phyloP scores from a whole-genome alignment of 169 alveolate genomes.

The Miamiensis avidus region DNA sequence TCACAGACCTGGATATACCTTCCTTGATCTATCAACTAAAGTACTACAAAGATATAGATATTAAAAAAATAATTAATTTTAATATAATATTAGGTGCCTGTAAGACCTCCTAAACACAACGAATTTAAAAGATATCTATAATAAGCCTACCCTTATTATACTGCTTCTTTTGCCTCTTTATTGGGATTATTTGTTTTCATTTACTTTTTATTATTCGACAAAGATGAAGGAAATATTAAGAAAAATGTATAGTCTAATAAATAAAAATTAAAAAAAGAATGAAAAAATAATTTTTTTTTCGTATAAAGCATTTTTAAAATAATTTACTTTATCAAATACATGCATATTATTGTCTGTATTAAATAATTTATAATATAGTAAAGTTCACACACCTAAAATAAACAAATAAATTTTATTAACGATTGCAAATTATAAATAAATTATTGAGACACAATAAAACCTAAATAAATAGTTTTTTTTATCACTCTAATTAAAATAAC shows the following conservation, averaged over 20 bases:
- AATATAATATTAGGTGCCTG: slow-evolving; percentile 23
- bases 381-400: too few species aligned
- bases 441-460: too few species aligned
- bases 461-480: too few species aligned
- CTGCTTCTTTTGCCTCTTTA: slow-evolving; percentile 30
- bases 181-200: slow-evolving; percentile 39
- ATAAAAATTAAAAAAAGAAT: too few species aligned
- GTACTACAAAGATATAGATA: background rate
- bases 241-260: background rate
- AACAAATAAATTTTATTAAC: too few species aligned
- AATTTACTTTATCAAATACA: too few species aligned
- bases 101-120: slow-evolving; percentile 52
- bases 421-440: too few species aligned
- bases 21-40: slow-evolving; percentile 31
- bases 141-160: slow-evolving; percentile 47
- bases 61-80: background rate
- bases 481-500: too few species aligned
- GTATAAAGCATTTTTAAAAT: too few species aligned
- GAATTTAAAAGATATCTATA: slow-evolving; percentile 44
- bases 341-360: too few species aligned
- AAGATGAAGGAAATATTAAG: background rate
- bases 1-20: slow-evolving; percentile 42
- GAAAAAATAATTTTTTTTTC: too few species aligned
- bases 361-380: too few species aligned
- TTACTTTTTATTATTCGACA: slow-evolving; percentile 31